Conservation (phyloP, 164 flowering plant species). For the Houttuynia cordata region DNA sequence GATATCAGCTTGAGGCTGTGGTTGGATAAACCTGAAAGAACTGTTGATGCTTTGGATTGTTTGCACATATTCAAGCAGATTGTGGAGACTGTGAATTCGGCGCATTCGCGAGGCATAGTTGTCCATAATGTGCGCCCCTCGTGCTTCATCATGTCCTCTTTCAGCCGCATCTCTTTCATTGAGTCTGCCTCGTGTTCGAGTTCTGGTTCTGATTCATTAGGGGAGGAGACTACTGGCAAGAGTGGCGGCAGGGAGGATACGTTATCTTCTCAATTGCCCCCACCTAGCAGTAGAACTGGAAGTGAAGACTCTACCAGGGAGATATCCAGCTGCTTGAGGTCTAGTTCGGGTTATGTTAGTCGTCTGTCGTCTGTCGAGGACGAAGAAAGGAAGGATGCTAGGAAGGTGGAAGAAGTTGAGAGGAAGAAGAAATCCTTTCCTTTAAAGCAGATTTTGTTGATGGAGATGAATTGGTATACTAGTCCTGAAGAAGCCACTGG, state of each 20-base stretch:
- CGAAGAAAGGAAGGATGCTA: slow-evolving; percentile 14
- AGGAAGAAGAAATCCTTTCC: slow-evolving; percentile 43
- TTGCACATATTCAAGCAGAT: slow-evolving; percentile 85
- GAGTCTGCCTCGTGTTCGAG: slow-evolving; percentile 95
- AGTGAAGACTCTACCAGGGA: slow-evolving; percentile 13
- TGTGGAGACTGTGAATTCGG: slow-evolving; percentile 66
- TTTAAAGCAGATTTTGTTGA: slow-evolving; percentile 55
- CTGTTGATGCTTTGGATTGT: slow-evolving; percentile 64
- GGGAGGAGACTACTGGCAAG: slow-evolving; percentile 35
- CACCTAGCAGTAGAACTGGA: slow-evolving; percentile 11
- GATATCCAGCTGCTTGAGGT: slow-evolving; percentile 35
- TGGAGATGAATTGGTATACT: slow-evolving; percentile 83
- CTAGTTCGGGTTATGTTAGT: slow-evolving; percentile 24
- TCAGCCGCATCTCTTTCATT: slow-evolving; percentile 77
- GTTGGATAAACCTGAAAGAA: slow-evolving; percentile 72
- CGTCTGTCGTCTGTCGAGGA: slow-evolving; percentile 22
- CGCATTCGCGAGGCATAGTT: slow-evolving; percentile 80
- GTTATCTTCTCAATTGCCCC: slow-evolving; percentile 10
- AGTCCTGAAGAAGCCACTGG: slow-evolving; percentile 90
- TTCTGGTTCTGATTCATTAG: slow-evolving; percentile 67
- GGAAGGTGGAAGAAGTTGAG: neutral
- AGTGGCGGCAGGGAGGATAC: slow-evolving; percentile 21
- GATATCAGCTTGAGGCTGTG: slow-evolving; percentile 89
- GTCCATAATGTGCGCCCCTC: slow-evolving; percentile 92
- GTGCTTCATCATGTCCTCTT: slow-evolving; percentile 87